phyloP scores from a whole-genome alignment of 495 filamentous ascomycete species.

The Neurospora sp. region DNA sequence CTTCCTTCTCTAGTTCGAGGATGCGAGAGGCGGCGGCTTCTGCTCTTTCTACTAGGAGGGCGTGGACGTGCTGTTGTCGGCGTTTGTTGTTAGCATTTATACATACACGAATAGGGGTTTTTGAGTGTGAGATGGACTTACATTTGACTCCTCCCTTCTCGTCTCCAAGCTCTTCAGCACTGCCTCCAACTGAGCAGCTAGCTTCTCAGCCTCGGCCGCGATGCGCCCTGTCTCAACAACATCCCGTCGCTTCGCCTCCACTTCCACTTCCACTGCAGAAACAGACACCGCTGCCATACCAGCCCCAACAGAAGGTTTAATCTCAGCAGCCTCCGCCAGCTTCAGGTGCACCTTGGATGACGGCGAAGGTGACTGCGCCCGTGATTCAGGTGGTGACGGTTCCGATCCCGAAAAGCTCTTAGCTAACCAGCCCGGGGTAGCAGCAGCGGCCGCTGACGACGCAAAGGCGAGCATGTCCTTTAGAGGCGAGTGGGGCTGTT shows the following conservation, averaged over 20 bases:
- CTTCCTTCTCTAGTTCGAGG: conserved; percentile 36
- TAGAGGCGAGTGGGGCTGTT: not conserved
- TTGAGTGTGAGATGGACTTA: conserved; percentile 12
- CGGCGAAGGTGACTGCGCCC: not conserved
- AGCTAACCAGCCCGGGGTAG: not conserved
- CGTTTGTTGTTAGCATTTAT: not conserved
- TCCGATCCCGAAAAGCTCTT: not conserved
- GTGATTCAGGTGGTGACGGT: not conserved
- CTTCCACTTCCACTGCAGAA: not conserved
- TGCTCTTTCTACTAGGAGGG: conserved; percentile 36
- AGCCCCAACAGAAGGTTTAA: not conserved
- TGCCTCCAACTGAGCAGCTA: conserved; percentile 27
- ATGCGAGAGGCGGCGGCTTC: conserved; percentile 44
- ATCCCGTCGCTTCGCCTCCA: not conserved
- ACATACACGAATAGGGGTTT: not conserved
- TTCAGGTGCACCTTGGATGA: not conserved
- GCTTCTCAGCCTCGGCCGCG: conserved; percentile 28
- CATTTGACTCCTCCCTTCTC: conserved; percentile 42
- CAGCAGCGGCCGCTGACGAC: not conserved
- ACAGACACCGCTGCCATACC: not conserved
- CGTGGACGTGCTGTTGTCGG: conserved; percentile 38
- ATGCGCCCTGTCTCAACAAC: conserved; percentile 20
- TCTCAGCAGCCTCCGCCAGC: conserved; percentile 5
- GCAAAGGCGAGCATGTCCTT: not conserved
- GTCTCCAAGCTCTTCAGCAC: conserved; percentile 28